Percentiles rank a stretch among this genome's conserved stretches.
These are phyloP conservation scores for Cicer yamashitae DNA, from an alignment of 306 rosid genomes.

Conservation along the genomic window DNA sequence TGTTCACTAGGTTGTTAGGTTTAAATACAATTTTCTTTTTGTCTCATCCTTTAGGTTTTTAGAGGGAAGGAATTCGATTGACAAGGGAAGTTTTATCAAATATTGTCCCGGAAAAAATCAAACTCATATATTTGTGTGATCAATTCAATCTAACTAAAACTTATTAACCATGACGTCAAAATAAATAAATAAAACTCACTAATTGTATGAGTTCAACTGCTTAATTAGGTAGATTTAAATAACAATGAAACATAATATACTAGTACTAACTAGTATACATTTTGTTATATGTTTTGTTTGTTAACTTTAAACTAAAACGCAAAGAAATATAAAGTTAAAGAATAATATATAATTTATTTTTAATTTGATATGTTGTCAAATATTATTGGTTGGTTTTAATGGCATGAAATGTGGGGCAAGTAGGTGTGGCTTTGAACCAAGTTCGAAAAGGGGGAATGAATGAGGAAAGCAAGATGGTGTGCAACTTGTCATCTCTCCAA, in stretches of 20 bases:
- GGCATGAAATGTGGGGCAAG: background rate
- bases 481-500: conserved; percentile 29
- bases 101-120: no score
- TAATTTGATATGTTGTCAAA: background rate
- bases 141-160: no score
- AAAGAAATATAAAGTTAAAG: background rate
- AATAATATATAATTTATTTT: background rate
- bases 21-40: background rate
- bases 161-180: no score
- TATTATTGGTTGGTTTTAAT: background rate
- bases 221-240: no score
- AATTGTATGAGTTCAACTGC: no score
- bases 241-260: no score
- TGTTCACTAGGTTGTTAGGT: background rate
- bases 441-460: conserved; percentile 21
- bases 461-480: background rate
- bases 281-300: background rate
- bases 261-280: background rate
- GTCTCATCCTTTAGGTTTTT: no score
- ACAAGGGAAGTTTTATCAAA: no score
- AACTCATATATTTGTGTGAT: no score
- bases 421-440: background rate
- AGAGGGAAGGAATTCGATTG: no score
- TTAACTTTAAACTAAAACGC: background rate
- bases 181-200: no score